Evolutionary conservation across 257 asterid genomes (phyloP).

Genomic region (Verbascum thapsus): DNA sequence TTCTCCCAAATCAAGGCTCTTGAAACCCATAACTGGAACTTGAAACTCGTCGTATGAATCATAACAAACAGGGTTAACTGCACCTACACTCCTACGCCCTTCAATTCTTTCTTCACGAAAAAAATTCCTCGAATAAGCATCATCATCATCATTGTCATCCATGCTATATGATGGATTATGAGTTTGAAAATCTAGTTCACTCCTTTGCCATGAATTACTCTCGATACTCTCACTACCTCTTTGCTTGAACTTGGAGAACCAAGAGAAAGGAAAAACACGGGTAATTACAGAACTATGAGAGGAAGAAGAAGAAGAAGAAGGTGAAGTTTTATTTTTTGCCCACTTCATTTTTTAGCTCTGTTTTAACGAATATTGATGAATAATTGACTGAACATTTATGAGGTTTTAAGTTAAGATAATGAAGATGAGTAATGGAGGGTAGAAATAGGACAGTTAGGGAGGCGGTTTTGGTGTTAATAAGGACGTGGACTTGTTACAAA

Average conservation of each 20-base stretch:
- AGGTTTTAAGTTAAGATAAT: slow-evolving; percentile 16
- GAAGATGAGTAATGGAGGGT: slow-evolving; percentile 1
- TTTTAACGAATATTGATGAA: slow-evolving; percentile 6
- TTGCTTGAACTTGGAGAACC: slow-evolving; percentile 66
- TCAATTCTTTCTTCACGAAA: slow-evolving; percentile 42
- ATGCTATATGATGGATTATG: slow-evolving; percentile 38
- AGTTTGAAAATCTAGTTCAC: slow-evolving; percentile 26
- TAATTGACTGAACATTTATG: neutral
- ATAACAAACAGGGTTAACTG: slow-evolving; percentile 42
- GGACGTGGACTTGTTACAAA: slow-evolving; percentile 57
- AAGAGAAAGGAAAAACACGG: slow-evolving; percentile 59
- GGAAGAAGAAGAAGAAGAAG: slow-evolving; percentile 47
- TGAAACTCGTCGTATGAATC: slow-evolving; percentile 43
- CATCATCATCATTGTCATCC: slow-evolving; percentile 51
- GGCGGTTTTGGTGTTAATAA: slow-evolving; percentile 28
- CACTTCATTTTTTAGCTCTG: slow-evolving; percentile 49
- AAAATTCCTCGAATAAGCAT: slow-evolving; percentile 66
- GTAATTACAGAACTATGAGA: slow-evolving; percentile 42
- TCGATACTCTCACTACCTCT: slow-evolving; percentile 34
- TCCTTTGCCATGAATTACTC: slow-evolving; percentile 15
- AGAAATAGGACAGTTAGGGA: slow-evolving; percentile 40
- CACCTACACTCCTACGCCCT: slow-evolving; percentile 42
- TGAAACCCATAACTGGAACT: too few species aligned
- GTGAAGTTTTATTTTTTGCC: slow-evolving; percentile 39
- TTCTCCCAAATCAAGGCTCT: too few species aligned